Evolutionary conservation across 192 early-diverging fungal species (phyloP).

Genomic region (Dissophora ornata): DNA sequence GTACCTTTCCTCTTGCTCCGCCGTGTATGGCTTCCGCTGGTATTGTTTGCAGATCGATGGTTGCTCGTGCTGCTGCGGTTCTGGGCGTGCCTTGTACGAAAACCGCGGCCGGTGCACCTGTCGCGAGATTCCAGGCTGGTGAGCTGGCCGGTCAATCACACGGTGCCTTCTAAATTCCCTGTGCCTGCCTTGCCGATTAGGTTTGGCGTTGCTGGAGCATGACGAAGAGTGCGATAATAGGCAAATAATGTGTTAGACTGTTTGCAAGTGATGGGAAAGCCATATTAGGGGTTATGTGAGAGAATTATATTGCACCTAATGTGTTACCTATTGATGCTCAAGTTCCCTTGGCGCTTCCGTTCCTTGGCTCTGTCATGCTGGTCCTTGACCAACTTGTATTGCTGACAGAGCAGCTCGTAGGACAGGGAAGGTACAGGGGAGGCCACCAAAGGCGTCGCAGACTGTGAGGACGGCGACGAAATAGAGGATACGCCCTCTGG

Average conservation of each 20-base stretch:
- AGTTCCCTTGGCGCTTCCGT: neutral
- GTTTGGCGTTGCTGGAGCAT: neutral
- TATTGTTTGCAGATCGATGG: conserved; percentile 6
- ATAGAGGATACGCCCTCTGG: neutral
- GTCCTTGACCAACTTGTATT: neutral
- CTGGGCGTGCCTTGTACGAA: conserved; percentile 2
- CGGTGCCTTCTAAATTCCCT: conserved; percentile 13
- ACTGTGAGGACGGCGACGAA: neutral
- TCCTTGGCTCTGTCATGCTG: neutral
- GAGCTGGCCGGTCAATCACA: conserved; percentile 15
- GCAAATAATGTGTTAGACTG: neutral
- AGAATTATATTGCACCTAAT: neutral
- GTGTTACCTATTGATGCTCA: conserved; percentile 4
- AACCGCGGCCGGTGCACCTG: conserved; percentile 11
- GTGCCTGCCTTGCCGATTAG: conserved; percentile 18
- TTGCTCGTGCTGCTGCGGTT: conserved; percentile 5
- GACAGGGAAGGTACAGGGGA: conserved; percentile 2
- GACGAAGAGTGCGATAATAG: neutral
- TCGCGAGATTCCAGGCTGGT: conserved; percentile 10
- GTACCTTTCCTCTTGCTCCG: conserved; percentile 8
- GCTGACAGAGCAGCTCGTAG: conserved; percentile 1
- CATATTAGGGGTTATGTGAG: conserved; percentile 3
- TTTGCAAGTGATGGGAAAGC: conserved; percentile 13
- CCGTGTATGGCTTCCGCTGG: conserved; percentile 11
- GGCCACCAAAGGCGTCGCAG: neutral